Percentiles rank a stretch among this genome's conserved stretches.
Conservation (phyloP, 805 yeast genomes). For the Blastobotrys attinorum region DNA sequence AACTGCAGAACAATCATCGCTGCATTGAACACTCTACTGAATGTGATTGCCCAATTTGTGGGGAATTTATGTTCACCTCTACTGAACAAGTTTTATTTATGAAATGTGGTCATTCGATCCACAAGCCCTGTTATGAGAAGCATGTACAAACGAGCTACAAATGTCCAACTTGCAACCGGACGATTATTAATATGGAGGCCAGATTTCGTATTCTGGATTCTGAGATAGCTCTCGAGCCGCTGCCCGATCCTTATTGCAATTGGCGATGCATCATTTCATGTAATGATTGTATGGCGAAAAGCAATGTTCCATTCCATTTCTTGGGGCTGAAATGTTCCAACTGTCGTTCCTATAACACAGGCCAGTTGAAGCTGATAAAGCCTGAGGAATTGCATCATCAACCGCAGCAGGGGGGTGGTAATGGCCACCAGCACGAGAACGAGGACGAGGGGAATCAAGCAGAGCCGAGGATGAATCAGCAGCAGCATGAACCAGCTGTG, state of each 20-base stretch:
- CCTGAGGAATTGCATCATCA: slow-evolving; percentile 38
- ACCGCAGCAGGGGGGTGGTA: background rate
- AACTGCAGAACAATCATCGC: slow-evolving; percentile 64
- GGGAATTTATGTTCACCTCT: slow-evolving; percentile 81
- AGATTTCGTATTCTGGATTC: slow-evolving; percentile 80
- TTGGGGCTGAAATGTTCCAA: slow-evolving; percentile 82
- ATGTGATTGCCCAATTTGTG: slow-evolving; percentile 89
- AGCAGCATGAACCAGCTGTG: no score
- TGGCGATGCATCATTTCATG: slow-evolving; percentile 68
- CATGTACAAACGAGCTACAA: slow-evolving; percentile 77
- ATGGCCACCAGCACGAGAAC: no score
- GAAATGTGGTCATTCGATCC: slow-evolving; percentile 93
- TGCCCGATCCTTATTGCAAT: slow-evolving; percentile 70
- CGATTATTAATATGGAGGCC: slow-evolving; percentile 80
- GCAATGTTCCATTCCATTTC: slow-evolving; percentile 68
- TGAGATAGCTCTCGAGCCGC: slow-evolving; percentile 65
- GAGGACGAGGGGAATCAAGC: no score
- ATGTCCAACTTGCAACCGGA: slow-evolving; percentile 84
- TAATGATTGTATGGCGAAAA: slow-evolving; percentile 82
- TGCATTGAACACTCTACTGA: slow-evolving; percentile 85
- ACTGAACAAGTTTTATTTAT: slow-evolving; percentile 79
- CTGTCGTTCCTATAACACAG: slow-evolving; percentile 83
- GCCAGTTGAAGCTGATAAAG: slow-evolving; percentile 60
- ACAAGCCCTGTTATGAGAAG: slow-evolving; percentile 74
- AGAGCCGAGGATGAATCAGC: no score